These are phyloP conservation scores for Mrakia gelida DNA, from an alignment of 768 basidiomycete species.

Conservation along the genomic window DNA sequence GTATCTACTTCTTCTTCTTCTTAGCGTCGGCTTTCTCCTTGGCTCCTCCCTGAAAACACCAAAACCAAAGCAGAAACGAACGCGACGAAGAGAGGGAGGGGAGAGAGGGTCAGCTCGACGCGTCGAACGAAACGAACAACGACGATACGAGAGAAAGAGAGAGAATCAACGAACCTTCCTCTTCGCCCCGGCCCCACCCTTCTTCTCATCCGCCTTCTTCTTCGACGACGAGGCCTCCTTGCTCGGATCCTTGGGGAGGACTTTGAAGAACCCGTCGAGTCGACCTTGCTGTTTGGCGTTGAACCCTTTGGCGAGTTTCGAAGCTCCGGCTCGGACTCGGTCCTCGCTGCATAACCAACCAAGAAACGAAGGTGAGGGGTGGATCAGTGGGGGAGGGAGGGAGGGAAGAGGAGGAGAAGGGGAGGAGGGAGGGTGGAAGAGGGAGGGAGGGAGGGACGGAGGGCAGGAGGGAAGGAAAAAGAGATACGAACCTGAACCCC, in stretches of 20 bases:
- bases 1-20: neutral
- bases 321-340: constrained; percentile 88
- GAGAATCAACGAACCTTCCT: constrained; percentile 1
- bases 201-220: neutral
- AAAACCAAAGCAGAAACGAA: too few species aligned
- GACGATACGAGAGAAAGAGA: neutral
- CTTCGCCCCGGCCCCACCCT: neutral
- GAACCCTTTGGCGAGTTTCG: constrained; percentile 81
- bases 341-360: constrained; percentile 75
- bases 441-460: neutral
- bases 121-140: neutral
- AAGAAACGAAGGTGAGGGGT: constrained; percentile 21
- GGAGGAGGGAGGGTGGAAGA: neutral
- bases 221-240: neutral
- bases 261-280: constrained; percentile 89
- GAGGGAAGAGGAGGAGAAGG: neutral
- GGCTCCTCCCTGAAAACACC: neutral
- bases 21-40: neutral
- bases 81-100: neutral
- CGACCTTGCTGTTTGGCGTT: constrained; percentile 92
- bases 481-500: constrained; percentile 78
- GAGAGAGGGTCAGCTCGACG: neutral
- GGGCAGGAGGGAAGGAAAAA: neutral
- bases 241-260: constrained; percentile 36
- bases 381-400: constrained; percentile 7